Evolutionary conservation across 805 yeast genomes (phyloP).

Genomic region (Yarrowia bubula): DNA sequence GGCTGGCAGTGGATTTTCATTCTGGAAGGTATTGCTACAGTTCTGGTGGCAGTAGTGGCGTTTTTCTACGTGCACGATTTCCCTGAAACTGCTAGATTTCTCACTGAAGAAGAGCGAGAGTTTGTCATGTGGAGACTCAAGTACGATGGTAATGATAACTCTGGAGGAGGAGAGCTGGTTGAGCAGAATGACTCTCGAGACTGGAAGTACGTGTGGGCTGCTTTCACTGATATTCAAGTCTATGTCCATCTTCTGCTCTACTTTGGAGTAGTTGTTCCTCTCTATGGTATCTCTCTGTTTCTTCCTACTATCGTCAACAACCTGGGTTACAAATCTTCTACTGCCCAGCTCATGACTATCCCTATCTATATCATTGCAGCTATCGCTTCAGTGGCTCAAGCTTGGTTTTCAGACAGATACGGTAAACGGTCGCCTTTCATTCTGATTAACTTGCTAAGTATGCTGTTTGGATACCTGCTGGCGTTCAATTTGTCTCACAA

Average conservation of each 20-base stretch:
- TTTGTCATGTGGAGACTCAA: constrained; percentile 32
- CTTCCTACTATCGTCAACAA: constrained; percentile 54
- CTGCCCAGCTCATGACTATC: constrained; percentile 50
- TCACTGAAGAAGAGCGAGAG: constrained; percentile 31
- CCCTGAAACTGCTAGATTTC: constrained; percentile 31
- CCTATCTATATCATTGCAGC: constrained; percentile 45
- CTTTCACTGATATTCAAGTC: constrained; percentile 51
- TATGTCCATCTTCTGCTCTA: constrained; percentile 53
- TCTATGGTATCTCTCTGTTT: constrained; percentile 59
- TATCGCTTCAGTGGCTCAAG: constrained; percentile 35
- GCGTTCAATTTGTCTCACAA: constrained; percentile 47
- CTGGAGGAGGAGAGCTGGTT: constrained; percentile 37
- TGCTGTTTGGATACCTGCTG: constrained; percentile 41
- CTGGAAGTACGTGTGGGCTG: constrained; percentile 31
- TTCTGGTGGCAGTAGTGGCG: constrained; percentile 18
- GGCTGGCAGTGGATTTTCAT: constrained; percentile 29
- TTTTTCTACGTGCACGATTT: constrained; percentile 30
- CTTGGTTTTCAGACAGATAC: constrained; percentile 36
- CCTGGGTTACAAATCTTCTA: constrained; percentile 59
- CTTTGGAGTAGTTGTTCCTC: constrained; percentile 55
- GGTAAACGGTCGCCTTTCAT: constrained; percentile 39
- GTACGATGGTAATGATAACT: constrained; percentile 12
- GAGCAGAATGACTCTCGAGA: constrained; percentile 9
- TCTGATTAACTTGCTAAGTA: constrained; percentile 33
- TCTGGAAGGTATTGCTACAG: constrained; percentile 27